Evolutionary conservation across 768 basidiomycete species (phyloP).

Genomic region (Suillus ampliporus): DNA sequence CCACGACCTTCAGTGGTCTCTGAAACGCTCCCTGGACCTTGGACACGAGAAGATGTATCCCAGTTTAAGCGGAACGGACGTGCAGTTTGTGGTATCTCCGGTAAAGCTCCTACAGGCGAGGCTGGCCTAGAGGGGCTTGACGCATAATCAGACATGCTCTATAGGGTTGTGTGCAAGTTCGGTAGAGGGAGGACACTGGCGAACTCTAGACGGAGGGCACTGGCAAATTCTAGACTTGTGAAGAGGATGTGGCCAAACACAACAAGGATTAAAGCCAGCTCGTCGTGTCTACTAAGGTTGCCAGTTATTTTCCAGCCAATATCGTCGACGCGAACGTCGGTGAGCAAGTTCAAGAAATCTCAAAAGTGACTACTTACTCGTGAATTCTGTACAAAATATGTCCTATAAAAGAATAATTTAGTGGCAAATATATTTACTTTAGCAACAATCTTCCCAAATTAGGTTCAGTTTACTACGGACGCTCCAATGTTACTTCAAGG

Average conservation of each 20-base stretch:
- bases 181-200: neutral
- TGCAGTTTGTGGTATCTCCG: slow-evolving; percentile 48
- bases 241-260: neutral
- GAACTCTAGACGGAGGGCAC: neutral
- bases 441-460: neutral
- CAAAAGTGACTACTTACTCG: neutral
- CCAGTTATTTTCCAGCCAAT: neutral
- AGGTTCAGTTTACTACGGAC: neutral
- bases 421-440: neutral
- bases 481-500: no score
- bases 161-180: slow-evolving; percentile 5
- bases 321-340: neutral
- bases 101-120: slow-evolving; percentile 55
- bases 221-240: neutral
- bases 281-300: neutral
- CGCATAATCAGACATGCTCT: slow-evolving; percentile 45
- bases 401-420: neutral
- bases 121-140: slow-evolving; percentile 64
- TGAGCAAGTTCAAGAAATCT: neutral
- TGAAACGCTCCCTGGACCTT: slow-evolving; percentile 75
- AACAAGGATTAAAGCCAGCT: neutral
- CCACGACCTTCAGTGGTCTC: slow-evolving; percentile 72
- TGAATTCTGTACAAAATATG: neutral
- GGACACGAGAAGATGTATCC: slow-evolving; percentile 62
- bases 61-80: slow-evolving; percentile 78